Evolutionary conservation across 2,329 filamentous ascomycete genomes (phyloP).

Genomic region (Coleophoma eucalyptorum): DNA sequence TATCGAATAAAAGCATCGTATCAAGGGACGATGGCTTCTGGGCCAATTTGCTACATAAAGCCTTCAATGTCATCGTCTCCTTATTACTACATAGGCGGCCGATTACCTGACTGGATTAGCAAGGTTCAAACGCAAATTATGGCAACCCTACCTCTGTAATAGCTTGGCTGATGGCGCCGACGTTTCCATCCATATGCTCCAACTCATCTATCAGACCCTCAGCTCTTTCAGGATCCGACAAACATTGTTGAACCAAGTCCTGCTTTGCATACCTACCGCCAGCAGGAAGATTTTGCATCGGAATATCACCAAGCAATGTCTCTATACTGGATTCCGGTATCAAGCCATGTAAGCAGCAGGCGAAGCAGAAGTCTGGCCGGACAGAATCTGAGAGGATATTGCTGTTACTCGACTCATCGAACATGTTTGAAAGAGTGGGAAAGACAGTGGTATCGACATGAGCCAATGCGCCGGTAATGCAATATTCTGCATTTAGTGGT

Average conservation of each 20-base stretch:
- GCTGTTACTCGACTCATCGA: slow-evolving; percentile 49
- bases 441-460: slow-evolving; percentile 60
- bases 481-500: slow-evolving; percentile 56
- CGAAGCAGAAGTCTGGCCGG: slow-evolving; percentile 80
- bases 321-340: slow-evolving; percentile 76
- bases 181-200: slow-evolving; percentile 88
- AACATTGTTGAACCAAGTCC: slow-evolving; percentile 72
- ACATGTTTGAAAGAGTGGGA: slow-evolving; percentile 60
- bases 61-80: slow-evolving; percentile 77
- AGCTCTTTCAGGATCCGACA: slow-evolving; percentile 69
- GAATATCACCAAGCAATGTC: slow-evolving; percentile 76
- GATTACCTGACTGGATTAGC: slow-evolving; percentile 48
- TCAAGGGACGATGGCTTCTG: slow-evolving; percentile 70
- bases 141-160: slow-evolving; percentile 57
- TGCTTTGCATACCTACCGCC: slow-evolving; percentile 75
- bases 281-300: slow-evolving; percentile 73
- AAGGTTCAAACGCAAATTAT: neutral
- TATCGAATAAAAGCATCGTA: slow-evolving; percentile 72
- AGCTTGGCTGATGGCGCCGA: slow-evolving; percentile 78
- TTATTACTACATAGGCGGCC: slow-evolving; percentile 66
- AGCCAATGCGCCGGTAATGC: slow-evolving; percentile 61
- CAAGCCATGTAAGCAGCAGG: slow-evolving; percentile 85
- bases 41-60: slow-evolving; percentile 68
- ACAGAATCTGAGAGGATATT: slow-evolving; percentile 62
- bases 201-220: slow-evolving; percentile 77